These are phyloP conservation scores for Solanum sitiens DNA, from an alignment of 257 asterid genomes.

Conservation along the genomic window DNA sequence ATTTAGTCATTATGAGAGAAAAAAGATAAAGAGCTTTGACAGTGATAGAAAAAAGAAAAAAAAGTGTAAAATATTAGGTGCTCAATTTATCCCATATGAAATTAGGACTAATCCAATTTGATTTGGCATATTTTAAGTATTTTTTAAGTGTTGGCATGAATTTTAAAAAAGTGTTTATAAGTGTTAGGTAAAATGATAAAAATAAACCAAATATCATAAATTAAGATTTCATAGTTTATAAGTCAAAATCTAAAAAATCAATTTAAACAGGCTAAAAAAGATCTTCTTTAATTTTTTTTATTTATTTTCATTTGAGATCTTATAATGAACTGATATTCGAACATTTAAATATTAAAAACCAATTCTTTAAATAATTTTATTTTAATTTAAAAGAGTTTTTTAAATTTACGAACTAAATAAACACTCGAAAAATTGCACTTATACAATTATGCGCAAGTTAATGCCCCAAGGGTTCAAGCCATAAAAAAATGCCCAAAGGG, in stretches of 20 bases:
- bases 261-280: no score
- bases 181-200: no score
- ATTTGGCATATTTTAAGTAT: background rate
- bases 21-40: background rate
- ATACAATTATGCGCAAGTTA: background rate
- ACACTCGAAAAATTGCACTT: background rate
- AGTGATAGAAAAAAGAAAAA: no score
- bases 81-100: background rate
- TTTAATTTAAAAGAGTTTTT: no score
- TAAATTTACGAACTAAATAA: background rate
- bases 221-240: no score
- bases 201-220: background rate
- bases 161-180: no score
- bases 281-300: background rate
- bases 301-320: no score
- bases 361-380: no score
- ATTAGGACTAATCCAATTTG: background rate
- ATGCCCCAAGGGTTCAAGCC: no score
- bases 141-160: no score
- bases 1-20: background rate
- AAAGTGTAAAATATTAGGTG: background rate
- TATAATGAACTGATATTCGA: background rate
- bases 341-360: no score
- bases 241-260: no score
- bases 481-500: background rate